Percentiles rank a stretch among this genome's conserved stretches.
These are phyloP conservation scores for Metrosideros polymorpha DNA, from an alignment of 441 rosid species.

Conservation along the genomic window DNA sequence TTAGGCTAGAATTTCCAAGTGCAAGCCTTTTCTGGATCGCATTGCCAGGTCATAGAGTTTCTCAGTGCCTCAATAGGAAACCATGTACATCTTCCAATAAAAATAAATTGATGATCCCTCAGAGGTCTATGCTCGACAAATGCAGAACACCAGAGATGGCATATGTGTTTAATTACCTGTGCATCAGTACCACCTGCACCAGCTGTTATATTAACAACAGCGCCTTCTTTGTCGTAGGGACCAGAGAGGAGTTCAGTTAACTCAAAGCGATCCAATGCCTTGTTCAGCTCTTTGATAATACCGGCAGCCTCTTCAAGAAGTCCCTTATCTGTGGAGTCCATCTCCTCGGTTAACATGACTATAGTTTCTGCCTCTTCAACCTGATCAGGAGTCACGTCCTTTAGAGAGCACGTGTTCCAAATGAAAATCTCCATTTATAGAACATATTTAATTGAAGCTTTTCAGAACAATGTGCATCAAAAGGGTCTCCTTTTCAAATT, in stretches of 20 bases:
- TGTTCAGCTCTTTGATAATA: slow-evolving; percentile 62
- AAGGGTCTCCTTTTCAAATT: not conserved
- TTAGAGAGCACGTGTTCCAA: not conserved
- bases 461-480: not conserved
- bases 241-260: slow-evolving; percentile 89
- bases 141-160: not conserved
- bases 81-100: not conserved
- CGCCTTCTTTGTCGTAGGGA: slow-evolving; percentile 90
- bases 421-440: not conserved
- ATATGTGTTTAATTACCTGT: slow-evolving; percentile 40
- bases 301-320: slow-evolving; percentile 74
- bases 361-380: slow-evolving; percentile 93
- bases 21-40: not conserved
- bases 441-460: not conserved
- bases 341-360: slow-evolving; percentile 76
- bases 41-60: not conserved
- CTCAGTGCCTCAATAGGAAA: not conserved
- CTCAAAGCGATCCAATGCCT: slow-evolving; percentile 62
- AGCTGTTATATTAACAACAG: slow-evolving; percentile 73
- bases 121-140: not conserved
- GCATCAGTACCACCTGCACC: slow-evolving; percentile 99
- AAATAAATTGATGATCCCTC: not conserved
- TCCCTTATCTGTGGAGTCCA: slow-evolving; percentile 77
- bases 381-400: slow-evolving; percentile 16
- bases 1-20: not conserved